A percentile compares a stretch with the other conserved stretches of the same genome.
These are phyloP conservation scores for Ophiostoma ips DNA, from an alignment of 2,329 filamentous ascomycete genomes.

Conservation along the genomic window DNA sequence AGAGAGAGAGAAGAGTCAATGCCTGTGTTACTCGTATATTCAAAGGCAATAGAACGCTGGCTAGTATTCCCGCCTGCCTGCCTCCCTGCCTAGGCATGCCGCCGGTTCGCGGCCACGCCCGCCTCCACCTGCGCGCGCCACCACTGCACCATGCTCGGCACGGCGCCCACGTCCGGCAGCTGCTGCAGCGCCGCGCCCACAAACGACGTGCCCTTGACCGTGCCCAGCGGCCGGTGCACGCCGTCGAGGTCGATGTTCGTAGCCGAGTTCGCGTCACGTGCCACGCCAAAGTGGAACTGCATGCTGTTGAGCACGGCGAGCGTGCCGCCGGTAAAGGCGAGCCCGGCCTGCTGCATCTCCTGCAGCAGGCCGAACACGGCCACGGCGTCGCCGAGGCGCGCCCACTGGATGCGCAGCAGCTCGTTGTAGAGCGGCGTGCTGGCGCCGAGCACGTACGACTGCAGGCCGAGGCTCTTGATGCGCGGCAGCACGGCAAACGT, in stretches of 20 bases:
- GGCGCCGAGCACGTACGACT: constrained; percentile 58
- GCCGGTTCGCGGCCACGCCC: not conserved
- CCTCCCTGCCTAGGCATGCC: too few species aligned
- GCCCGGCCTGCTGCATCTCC: constrained; percentile 52
- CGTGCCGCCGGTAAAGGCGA: constrained; percentile 40
- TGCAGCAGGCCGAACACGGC: constrained; percentile 42
- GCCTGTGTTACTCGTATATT: too few species aligned
- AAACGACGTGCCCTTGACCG: not conserved
- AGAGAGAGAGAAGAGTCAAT: too few species aligned
- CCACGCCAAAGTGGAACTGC: constrained; percentile 9
- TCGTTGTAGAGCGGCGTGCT: constrained; percentile 57
- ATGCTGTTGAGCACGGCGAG: constrained; percentile 24
- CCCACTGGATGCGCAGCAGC: constrained; percentile 48
- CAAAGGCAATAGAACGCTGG: too few species aligned
- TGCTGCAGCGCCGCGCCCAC: not conserved
- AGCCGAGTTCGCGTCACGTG: too few species aligned
- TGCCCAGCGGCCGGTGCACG: not conserved
- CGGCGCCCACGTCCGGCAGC: constrained; percentile 4
- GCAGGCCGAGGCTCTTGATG: constrained; percentile 52
- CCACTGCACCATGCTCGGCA: not conserved
- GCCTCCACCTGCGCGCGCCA: constrained; percentile 7
- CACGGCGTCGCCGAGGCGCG: constrained; percentile 41
- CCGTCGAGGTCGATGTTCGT: not conserved
- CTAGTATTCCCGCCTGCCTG: too few species aligned
- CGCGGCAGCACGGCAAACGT: constrained; percentile 49